Evolutionary conservation across 306 rosid genomes (phyloP), one percentile per base, ranked within the genome.

Genomic region (Quercus mongolica): DNA sequence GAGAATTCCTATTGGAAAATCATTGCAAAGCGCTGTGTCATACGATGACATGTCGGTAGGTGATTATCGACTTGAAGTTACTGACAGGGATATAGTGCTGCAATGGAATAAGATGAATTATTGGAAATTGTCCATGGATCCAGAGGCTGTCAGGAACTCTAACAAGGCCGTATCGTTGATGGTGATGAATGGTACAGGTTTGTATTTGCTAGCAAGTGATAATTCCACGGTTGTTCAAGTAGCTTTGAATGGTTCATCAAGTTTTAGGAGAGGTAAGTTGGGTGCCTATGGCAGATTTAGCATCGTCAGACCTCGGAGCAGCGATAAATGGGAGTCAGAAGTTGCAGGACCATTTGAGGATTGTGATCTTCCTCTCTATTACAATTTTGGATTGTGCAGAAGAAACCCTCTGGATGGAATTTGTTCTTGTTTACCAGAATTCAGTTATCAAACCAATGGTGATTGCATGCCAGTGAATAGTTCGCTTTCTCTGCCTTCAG

Each of bases 91-190:
- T 86, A 93, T 89, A 23, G 21, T 85, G 44, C 86, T 94, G 65
- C 88, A 83, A 74, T 94, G 98, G 98, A 73, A 68, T 72, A 90
- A 89, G 26, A 97, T 92, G 76, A 80, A 86, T 61, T 92, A 94
- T 75, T 94, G 98, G 96, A 89, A 81, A 78, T 65, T 94, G 68
- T 90, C 98, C 4, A 77, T 85, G 89, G 91, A 65, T 20, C 74
- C 84, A 73, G 56, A 58, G 0, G 92, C 83, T 55, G 84, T 63
- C 65, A 83, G 26, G 59, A 86, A 69, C 73, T 89, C 93, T 18
- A 78, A 78, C 78, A 26, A 30, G 30, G 15, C 41, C 35, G 92
- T 82, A 64, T 86, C 89, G 56, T 83, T 79, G 71, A 89, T 94
- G 94, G 79, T 86, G 10, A 7, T 89, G 21, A 90, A 89, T 78